These are phyloP conservation scores for Gynandropsis gynandra DNA, from an alignment of 345 rosid genomes.

Conservation along the genomic window DNA sequence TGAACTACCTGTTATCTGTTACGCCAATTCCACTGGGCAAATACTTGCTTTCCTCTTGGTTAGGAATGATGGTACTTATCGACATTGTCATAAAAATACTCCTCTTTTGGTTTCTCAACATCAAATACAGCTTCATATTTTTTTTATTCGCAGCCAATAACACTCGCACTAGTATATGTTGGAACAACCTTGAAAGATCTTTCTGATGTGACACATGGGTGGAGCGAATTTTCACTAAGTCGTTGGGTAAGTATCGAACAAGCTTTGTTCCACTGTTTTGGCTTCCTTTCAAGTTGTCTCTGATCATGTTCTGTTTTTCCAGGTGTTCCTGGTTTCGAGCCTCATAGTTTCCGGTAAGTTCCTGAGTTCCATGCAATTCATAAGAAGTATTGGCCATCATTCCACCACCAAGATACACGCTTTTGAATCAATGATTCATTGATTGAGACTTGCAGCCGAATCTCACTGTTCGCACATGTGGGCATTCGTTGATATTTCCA, in stretches of 20 bases:
- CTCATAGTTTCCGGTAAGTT: conserved; percentile 79
- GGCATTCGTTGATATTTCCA: conserved; percentile 12
- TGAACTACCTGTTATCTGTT: conserved; percentile 93
- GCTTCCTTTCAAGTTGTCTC: conserved; percentile 3
- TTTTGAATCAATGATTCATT: not conserved
- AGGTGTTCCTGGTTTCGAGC: conserved; percentile 64
- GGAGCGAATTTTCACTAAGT: conserved; percentile 77
- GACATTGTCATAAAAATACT: not conserved
- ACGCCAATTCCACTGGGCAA: conserved; percentile 75
- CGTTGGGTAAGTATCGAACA: conserved; percentile 63
- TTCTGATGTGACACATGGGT: conserved; percentile 97
- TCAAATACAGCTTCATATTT: conserved; percentile 16
- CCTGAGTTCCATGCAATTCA: not conserved
- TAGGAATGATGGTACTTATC: conserved; percentile 89
- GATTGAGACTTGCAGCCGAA: too few species aligned
- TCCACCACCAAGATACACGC: not conserved
- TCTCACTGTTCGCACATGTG: not conserved
- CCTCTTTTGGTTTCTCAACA: not conserved
- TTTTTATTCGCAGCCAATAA: conserved; percentile 68
- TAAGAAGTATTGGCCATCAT: not conserved
- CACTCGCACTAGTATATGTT: conserved; percentile 74
- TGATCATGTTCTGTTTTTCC: conserved; percentile 24
- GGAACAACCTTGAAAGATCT: conserved; percentile 98
- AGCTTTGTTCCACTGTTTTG: not conserved
- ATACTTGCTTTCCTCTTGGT: conserved; percentile 94